phyloP scores from a whole-genome alignment of 345 rosid genomes.

The Dimocarpus longan region DNA sequence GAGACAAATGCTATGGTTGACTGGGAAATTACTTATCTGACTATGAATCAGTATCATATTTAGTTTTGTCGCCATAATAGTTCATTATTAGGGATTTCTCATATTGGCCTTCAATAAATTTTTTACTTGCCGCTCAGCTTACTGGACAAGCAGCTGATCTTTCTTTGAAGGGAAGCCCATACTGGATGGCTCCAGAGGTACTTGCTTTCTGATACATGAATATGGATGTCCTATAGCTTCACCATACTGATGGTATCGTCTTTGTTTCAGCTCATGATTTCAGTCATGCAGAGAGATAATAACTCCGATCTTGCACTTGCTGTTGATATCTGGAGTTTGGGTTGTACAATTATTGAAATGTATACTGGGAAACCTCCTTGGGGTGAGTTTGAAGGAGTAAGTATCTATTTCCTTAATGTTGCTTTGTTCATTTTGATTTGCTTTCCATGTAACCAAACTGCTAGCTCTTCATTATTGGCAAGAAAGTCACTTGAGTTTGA shows the following conservation, averaged over 20 bases:
- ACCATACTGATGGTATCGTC: slow-evolving; percentile 19
- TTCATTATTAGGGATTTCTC: slow-evolving; percentile 14
- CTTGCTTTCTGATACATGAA: slow-evolving; percentile 6
- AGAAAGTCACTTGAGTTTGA: not conserved
- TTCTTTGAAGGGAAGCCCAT: slow-evolving; percentile 93
- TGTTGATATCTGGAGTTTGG: slow-evolving; percentile 99
- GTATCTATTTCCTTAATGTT: slow-evolving; percentile 23
- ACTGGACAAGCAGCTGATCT: slow-evolving; percentile 87
- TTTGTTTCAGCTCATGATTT: slow-evolving; percentile 77
- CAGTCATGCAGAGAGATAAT: slow-evolving; percentile 81
- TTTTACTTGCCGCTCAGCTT: slow-evolving; percentile 55
- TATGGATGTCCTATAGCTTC: slow-evolving; percentile 9
- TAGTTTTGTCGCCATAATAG: not conserved
- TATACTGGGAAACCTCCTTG: slow-evolving; percentile 97
- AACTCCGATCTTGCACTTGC: slow-evolving; percentile 86
- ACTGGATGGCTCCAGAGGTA: slow-evolving; percentile 99
- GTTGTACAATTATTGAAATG: slow-evolving; percentile 96
- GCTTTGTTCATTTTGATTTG: not conserved
- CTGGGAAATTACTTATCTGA: not conserved
- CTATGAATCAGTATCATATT: not conserved
- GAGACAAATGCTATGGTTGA: not conserved
- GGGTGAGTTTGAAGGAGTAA: slow-evolving; percentile 97
- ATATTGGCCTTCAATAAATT: slow-evolving; percentile 11
- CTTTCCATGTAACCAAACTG: not conserved
- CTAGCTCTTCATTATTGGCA: not conserved